Base-by-base conservation (phyloP, 257 asterid genomes). In the Nicotiana undulata region DNA sequence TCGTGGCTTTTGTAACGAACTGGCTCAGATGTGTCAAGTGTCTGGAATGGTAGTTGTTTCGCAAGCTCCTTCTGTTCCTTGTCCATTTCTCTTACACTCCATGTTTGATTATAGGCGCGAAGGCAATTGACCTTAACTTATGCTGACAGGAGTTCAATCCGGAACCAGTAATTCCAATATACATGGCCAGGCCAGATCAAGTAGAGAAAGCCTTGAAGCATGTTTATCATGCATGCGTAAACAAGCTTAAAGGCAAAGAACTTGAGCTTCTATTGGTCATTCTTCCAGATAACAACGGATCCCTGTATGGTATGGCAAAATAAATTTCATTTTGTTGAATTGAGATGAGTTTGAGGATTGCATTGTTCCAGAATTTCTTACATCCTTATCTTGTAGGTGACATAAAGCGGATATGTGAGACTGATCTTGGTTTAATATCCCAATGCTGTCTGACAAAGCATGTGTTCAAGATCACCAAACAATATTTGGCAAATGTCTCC, bases 11-110 rank as follows among this genome's bases (percentile, higher is more conserved):
- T 96, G 98, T 63, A 94, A 55, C 11, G 98, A 96, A 87, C 88
- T 96, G 56, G 97, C 99, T 52, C 97, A 91, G 86, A 96, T 96
- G 98, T 96, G 99, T 85, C 97, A 94, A 92, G 96, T 96, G 20
- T 96, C 99, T 22, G 99, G 99, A 89, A 96, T 96, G 99, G 99
- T 95, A 83, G 17, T 59, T 32, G 16, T 52, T 49, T 76, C 29
- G 37, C 74, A 37, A 32, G 17, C 44, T 44, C 26, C 58, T 53
- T 22, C 31, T 58, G 32, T 77, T 56, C 32, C 63, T 28, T 70
- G 37, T 59, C 40, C 81, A 9, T 55, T 87, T 29, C 67, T 17
- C 72, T 53, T 76, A 24, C 20, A 60, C 31, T 49, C 61, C 53
- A 18, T 37, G 40, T 13, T 34, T 34, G 17, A 22, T 20, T 3